These are phyloP conservation scores for Prunus dulcis DNA, from an alignment of 306 rosid species.

Conservation along the genomic window DNA sequence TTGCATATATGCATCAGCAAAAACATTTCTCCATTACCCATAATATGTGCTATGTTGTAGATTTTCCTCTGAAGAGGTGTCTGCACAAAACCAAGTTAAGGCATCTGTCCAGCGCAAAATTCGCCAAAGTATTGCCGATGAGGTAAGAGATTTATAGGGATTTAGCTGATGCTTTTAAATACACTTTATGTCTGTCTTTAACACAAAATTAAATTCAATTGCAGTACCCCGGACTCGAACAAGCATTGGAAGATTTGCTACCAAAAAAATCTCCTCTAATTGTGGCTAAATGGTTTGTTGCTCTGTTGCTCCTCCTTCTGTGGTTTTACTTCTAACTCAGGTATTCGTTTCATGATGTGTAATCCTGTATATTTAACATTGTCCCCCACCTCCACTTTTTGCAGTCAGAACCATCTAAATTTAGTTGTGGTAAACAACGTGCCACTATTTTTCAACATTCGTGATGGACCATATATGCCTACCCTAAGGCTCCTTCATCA, in stretches of 20 bases:
- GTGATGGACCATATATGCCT: conserved; percentile 99
- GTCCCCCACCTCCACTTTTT: conserved; percentile 19
- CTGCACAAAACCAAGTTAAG: conserved; percentile 98
- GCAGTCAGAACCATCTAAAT: conserved; percentile 96
- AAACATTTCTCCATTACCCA: no score
- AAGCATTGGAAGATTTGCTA: conserved; percentile 88
- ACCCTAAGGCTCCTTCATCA: conserved; percentile 95
- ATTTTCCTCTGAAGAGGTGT: conserved; percentile 86
- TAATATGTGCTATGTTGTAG: conserved; percentile 30
- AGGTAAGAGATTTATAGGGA: conserved; percentile 44
- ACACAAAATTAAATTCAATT: conserved; percentile 2
- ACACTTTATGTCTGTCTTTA: background rate
- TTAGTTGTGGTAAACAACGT: conserved; percentile 88
- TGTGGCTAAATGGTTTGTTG: conserved; percentile 82
- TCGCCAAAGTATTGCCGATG: conserved; percentile 95
- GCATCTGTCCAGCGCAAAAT: conserved; percentile 94
- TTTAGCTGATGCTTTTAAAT: background rate
- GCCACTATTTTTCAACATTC: conserved; percentile 90
- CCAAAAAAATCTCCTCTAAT: conserved; percentile 94
- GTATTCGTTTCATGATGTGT: background rate
- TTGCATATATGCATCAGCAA: background rate
- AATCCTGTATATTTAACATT: background rate
- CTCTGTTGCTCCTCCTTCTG: conserved; percentile 15
- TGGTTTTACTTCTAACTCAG: background rate
- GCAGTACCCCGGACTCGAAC: conserved; percentile 98